Percentiles rank a stretch among this genome's conserved stretches.
These are phyloP conservation scores for Phialophora verrucosa DNA, from an alignment of 2,329 filamentous ascomycete genomes.

Conservation along the genomic window DNA sequence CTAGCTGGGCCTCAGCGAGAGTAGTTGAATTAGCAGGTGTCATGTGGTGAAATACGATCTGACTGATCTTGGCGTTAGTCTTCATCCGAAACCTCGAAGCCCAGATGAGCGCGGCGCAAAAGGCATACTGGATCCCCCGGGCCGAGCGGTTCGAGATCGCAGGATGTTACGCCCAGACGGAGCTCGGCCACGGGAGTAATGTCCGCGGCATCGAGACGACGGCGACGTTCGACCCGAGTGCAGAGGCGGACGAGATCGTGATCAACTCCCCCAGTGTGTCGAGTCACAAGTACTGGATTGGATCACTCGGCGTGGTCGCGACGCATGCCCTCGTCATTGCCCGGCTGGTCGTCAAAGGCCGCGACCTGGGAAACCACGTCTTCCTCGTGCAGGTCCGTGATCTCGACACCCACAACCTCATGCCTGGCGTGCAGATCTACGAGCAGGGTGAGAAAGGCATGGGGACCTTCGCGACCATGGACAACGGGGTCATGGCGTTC, in stretches of 20 bases:
- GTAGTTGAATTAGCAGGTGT: background rate
- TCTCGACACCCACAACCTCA: slow-evolving; percentile 38
- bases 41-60: background rate
- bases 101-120: slow-evolving; percentile 38
- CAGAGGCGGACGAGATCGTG: slow-evolving; percentile 41
- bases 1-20: background rate
- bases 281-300: slow-evolving; percentile 44
- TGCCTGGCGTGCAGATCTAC: slow-evolving; percentile 41
- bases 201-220: slow-evolving; percentile 44
- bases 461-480: slow-evolving; percentile 49
- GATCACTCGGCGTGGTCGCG: slow-evolving; percentile 39
- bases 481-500: slow-evolving; percentile 46
- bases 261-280: slow-evolving; percentile 42
- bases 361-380: slow-evolving; percentile 41
- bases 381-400: slow-evolving; percentile 43
- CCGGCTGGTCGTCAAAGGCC: slow-evolving; percentile 39
- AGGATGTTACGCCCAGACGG: slow-evolving; percentile 43
- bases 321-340: slow-evolving; percentile 43
- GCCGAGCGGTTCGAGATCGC: slow-evolving; percentile 39
- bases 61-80: slow-evolving; percentile 15
- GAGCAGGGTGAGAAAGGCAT: slow-evolving; percentile 51
- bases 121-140: slow-evolving; percentile 38
- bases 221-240: slow-evolving; percentile 40
- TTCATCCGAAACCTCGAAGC: slow-evolving; percentile 37
- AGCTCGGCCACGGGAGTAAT: slow-evolving; percentile 43